Evolutionary conservation across 768 basidiomycete species (phyloP).

Genomic region (Russula sp.): DNA sequence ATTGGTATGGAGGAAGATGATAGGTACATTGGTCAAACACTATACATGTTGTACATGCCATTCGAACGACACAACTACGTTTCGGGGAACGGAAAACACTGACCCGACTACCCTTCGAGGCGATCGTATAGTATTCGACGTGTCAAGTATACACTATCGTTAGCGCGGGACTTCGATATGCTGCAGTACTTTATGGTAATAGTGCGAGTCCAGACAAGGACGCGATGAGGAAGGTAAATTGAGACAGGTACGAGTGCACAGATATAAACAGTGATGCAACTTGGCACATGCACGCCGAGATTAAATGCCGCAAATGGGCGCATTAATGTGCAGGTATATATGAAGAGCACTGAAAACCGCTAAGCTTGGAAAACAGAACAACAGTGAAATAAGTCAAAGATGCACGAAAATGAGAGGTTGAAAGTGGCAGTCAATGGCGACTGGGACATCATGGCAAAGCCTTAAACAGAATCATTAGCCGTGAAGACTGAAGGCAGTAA

Average conservation of each 20-base stretch:
- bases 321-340: slow-evolving; percentile 20
- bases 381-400: slow-evolving; percentile 8
- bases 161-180: slow-evolving; percentile 11
- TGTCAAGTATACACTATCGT: slow-evolving; percentile 16
- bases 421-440: not conserved
- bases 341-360: not conserved
- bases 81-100: not conserved
- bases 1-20: not conserved
- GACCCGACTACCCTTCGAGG: not conserved
- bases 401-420: slow-evolving; percentile 1
- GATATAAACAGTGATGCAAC: slow-evolving; percentile 17
- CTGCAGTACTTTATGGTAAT: slow-evolving; percentile 18
- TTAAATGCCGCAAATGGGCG: slow-evolving; percentile 10
- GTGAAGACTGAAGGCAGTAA: not conserved
- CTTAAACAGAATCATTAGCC: not conserved
- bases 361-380: not conserved
- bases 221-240: slow-evolving; percentile 5
- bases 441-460: not conserved
- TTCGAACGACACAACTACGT: not conserved
- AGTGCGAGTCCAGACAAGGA: slow-evolving; percentile 2
- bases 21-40: not conserved
- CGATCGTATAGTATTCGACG: slow-evolving; percentile 7
- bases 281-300: slow-evolving; percentile 2
- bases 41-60: not conserved
- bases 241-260: slow-evolving; percentile 10